Base-by-base conservation (phyloP, 495 filamentous ascomycete genomes). In the Penicillium ochrochloron region DNA sequence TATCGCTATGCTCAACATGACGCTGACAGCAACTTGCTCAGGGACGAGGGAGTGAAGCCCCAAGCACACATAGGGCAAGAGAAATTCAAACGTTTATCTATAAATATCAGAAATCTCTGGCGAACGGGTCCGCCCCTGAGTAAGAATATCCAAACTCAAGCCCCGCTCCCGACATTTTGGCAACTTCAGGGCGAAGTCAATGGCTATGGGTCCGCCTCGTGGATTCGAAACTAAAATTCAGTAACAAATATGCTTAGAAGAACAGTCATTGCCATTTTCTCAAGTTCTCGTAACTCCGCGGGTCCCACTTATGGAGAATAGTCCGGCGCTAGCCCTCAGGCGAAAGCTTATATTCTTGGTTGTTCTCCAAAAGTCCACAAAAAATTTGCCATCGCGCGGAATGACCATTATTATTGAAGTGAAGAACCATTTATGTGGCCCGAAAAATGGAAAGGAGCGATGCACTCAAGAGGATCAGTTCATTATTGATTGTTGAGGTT, bases 1-100 rank as follows among this genome's bases (percentile, higher is more conserved):
- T 17, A 60, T 42, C 17, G 59, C 23, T 46, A 67, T 51, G 39
- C 56, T 67, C 60, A 57, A 60, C 65, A 67, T 67, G 17, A 52
- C 15, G 11, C 27, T 29, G 25, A 31, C 0, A 14, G 27, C 14
- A 19, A 33, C 25, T 33, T 10, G 51, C 27, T 9, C 17, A 46
- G 19, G 17, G 14, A 46, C 3, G 51, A 53, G 10, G 51, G 3
- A 33, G 11, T 53, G 17, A 50, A 27, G 51, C 9, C 15, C 2
- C 27, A 17, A 17, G 17, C 19, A 29, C n/a, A 27, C 19, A 27
- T 9, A 53, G 51, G 51, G 51, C 27, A 33, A 33, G 42, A 21
- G 8, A 21, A 23, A n/a, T 19, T 9, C 19, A 23, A 46, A 3
- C 8, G 21, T 11, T 23, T 29, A 51, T 51, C 23, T 51, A 31